Evolutionary conservation across 345 rosid species (phyloP), one percentile per base, ranked within the genome.

Genomic region (Eucalyptus globulus): DNA sequence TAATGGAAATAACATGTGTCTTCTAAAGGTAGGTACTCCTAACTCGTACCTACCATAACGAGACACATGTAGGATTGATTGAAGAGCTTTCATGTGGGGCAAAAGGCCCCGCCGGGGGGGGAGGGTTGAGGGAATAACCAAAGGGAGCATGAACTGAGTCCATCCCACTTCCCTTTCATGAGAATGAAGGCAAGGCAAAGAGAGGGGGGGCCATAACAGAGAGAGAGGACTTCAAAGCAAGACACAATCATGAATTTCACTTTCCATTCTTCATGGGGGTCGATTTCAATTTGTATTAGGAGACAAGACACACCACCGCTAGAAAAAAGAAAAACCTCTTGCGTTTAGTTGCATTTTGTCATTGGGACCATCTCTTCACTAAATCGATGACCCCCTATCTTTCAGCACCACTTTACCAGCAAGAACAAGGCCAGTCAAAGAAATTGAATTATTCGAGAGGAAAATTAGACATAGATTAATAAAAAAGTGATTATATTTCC

Each of bases 191-290:
- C 85, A 62, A 88, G 83, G n/a, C 44, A 37, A 49, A 29, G 58
- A 16, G 27, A 80, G 72, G 85, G 87, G 89, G 91, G 88, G 91
- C 92, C 89, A 40, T 3, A 76, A 76, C 24, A 72, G 80, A 16
- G 45, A 88, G 89, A 89, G 53, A 22, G 29, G 51, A 53, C 72
- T 87, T 89, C 76, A 54, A 87, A 29, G 27, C 40, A 89, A 91
- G 93, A 88, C 95, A 93, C 87, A 89, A 93, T 90, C 88, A 93
- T 92, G 89, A 89, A 90, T 58, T 88, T 90, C 67, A 86, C 90
- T 91, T 91, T 89, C 87, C 88, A 88, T 91, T 92, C 90, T 88
- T 92, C 85, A 89, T 87, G 93, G 92, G 87, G 90, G 88, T 88
- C 92, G 93, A 91, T 88, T 87, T 24, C 31, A 14, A 72, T 43